Evolutionary conservation across 169 alveolate species (phyloP), one percentile per base, ranked within the genome.

Genomic region (Eimeria necatrix): DNA sequence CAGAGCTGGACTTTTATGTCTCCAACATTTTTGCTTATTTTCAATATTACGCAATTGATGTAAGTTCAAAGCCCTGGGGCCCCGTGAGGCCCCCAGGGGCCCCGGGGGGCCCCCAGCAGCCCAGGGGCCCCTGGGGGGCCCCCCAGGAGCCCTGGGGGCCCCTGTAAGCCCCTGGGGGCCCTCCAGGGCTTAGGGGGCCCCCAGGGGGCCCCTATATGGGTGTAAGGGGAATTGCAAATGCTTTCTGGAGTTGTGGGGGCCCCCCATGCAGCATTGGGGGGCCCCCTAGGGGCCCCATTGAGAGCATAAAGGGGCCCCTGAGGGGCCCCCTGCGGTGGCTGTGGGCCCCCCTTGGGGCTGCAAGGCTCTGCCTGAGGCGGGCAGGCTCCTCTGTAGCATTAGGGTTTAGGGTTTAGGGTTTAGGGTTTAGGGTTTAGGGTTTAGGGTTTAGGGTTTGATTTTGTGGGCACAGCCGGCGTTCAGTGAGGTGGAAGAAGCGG

Each of bases 371-470:
- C 8, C 8, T 9, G 64, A 56, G 64, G 64, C 64, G 14, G 64
- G 14, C 64, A 9, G 64, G 64, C 64, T 56, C 64, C 64, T 14
- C 64, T 56, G 8, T 9, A 56, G 20, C 64, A 8, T 56, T n/a
- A n/a, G n/a, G n/a, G n/a, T n/a, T n/a, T n/a, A n/a, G n/a, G 64
- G 20, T 56, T 8, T 9, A 56, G 20, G 14, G 14, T 56, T 56
- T 56, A 56, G 14, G 64, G 64, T 14, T 8, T 56, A 56, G 64
- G 20, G 76, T 16, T 64, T n/a, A 64, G 76, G 76, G 76, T 64
- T 64, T 64, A 64, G 76, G 76, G 81, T 9, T 71, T 71, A 24
- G 81, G 81, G 81, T 71, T 71, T 71, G 81, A 10, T n/a, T n/a
- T 4, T 76, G 51, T 76, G 86, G 4, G 61, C 16, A 60, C 86